Base-by-base conservation (phyloP, 1,139 yeast species). In the Magnusiomyces tetraspermus region DNA sequence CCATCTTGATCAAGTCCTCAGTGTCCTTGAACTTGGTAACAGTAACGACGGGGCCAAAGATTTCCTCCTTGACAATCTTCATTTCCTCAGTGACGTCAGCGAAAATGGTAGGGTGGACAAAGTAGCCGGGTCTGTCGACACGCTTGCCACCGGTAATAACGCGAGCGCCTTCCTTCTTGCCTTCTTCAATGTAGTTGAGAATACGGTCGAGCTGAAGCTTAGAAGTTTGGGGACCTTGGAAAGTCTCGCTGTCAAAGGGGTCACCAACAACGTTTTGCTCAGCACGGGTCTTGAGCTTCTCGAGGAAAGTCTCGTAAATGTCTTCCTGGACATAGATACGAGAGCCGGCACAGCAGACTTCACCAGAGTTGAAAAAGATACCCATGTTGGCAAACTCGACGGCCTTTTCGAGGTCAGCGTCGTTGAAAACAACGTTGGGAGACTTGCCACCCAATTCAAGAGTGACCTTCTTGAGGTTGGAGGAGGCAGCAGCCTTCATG, bases 141-240 rank as follows among this genome's bases (percentile, higher is more conserved):
- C 86, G 80, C 65, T 76, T 78, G 71, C 95, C 95, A 70, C 96
- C 96, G 59, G 88, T 75, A 57, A 84, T 72, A 57, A 87, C 71
- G 48, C 74, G 76, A 54, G 90, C 92, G 67, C 95, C 95, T 70
- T 82, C 89, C 51, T 72, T 63, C 73, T 81, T 78, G 67, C 95
- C 95, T 52, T 74, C 69, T 60, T 84, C 81, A 66, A 87, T 83
- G 72, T 83, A 86, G 56, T 74, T 73, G 68, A 86, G 74, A 62
- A 86, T 83, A 74, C 83, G 84, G 70, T 83, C 81, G 66, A 83
- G 77, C 74, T 86, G 96, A 60, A 75, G 70, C 67, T 77, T 75
- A 48, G 90, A 83, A 58, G 87, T 85, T 73, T 86, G 95, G 52
- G 96, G 88, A 66, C 96, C 96, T 77, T 85, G 90, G 76, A 77